These are phyloP conservation scores for Penicillium taxi DNA, from an alignment of 495 filamentous ascomycete genomes.

Conservation along the genomic window DNA sequence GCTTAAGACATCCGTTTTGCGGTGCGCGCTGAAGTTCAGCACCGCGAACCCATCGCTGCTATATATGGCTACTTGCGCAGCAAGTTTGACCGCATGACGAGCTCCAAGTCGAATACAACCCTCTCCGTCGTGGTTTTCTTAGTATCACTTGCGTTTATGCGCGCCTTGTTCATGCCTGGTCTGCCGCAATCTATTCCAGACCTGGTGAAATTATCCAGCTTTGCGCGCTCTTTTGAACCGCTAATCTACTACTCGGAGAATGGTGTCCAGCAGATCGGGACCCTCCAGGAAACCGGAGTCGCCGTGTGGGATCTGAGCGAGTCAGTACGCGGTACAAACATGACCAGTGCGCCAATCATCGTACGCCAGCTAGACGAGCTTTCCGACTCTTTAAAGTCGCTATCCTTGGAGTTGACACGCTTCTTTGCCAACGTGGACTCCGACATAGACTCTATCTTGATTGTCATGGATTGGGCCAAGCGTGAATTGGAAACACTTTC, in stretches of 20 bases:
- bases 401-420: constrained; percentile 71
- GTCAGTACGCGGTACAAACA: constrained; percentile 77
- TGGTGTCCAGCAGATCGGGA: constrained; percentile 72
- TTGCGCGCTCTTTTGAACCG: constrained; percentile 84
- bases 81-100: constrained; percentile 41
- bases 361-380: constrained; percentile 75
- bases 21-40: constrained; percentile 76
- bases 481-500: constrained; percentile 62
- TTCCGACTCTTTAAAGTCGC: constrained; percentile 69
- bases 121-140: constrained; percentile 50
- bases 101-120: constrained; percentile 60
- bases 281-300: constrained; percentile 79
- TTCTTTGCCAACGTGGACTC: constrained; percentile 91
- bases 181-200: constrained; percentile 66
- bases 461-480: constrained; percentile 91
- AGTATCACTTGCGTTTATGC: constrained; percentile 51
- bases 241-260: constrained; percentile 88
- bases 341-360: constrained; percentile 79
- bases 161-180: constrained; percentile 60
- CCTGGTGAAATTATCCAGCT: constrained; percentile 77
- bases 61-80: constrained; percentile 55
- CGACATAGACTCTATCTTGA: constrained; percentile 82
- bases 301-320: constrained; percentile 91
- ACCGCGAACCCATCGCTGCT: constrained; percentile 76
- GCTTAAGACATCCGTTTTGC: constrained; percentile 75